Conservation (phyloP, 2,329 filamentous ascomycete species). For the Calonectria ilicicola region DNA sequence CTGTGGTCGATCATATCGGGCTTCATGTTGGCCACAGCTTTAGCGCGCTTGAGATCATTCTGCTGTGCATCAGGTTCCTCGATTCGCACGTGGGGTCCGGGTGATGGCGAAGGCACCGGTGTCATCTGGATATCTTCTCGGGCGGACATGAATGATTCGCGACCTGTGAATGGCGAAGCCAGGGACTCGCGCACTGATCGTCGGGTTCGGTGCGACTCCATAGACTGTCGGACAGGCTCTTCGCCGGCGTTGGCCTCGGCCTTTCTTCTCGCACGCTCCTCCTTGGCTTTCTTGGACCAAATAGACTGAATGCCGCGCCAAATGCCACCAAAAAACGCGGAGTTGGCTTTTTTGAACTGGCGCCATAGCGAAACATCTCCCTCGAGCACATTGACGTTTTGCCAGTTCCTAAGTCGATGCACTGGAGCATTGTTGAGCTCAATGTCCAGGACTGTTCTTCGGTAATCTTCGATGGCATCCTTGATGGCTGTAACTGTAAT, state of each 20-base stretch:
- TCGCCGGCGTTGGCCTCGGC: constrained; percentile 38
- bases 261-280: constrained; percentile 62
- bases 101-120: constrained; percentile 85
- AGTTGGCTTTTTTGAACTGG: constrained; percentile 88
- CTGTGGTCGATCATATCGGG: constrained; percentile 78
- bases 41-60: constrained; percentile 48
- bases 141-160: constrained; percentile 65
- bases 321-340: constrained; percentile 68
- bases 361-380: constrained; percentile 91
- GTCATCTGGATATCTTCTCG: constrained; percentile 93
- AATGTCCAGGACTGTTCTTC: constrained; percentile 89
- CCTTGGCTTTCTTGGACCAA: constrained; percentile 64
- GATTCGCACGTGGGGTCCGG: constrained; percentile 53
- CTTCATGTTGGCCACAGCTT: constrained; percentile 59
- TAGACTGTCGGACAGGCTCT: constrained; percentile 73
- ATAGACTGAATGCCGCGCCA: constrained; percentile 60
- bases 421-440: constrained; percentile 97
- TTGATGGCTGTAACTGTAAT: constrained; percentile 90
- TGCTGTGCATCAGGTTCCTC: constrained; percentile 51
- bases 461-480: constrained; percentile 95
- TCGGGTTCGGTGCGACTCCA: constrained; percentile 51
- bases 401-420: constrained; percentile 87
- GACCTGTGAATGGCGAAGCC: constrained; percentile 65
- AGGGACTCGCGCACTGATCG: constrained; percentile 53
- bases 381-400: constrained; percentile 92